phyloP scores from a whole-genome alignment of 345 rosid species.

The Populus ilicifolia region DNA sequence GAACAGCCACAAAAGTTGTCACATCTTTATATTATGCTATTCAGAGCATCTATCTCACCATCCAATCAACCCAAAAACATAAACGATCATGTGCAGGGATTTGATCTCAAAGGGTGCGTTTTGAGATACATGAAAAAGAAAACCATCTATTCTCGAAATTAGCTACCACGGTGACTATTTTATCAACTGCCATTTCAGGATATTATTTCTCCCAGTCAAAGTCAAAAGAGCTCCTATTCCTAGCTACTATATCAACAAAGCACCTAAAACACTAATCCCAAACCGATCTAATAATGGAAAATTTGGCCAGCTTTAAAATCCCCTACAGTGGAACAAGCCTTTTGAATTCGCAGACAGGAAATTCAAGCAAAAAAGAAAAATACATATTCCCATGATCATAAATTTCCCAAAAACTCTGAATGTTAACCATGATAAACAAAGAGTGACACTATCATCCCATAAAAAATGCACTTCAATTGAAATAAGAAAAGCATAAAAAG shows the following conservation, averaged over 20 bases:
- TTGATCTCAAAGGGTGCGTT: not conserved
- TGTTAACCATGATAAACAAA: not conserved
- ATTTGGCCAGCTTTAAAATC: not conserved
- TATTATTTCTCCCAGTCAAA: not conserved
- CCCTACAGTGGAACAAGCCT: not conserved
- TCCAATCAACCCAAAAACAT: not conserved
- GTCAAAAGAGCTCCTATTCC: not conserved
- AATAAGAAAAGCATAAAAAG: not conserved
- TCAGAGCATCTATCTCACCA: not conserved
- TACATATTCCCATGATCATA: not conserved
- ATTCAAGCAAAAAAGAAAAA: not conserved
- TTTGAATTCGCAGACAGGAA: not conserved
- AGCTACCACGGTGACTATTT: not conserved
- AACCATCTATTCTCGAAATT: not conserved
- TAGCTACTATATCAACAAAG: not conserved
- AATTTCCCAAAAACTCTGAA: not conserved
- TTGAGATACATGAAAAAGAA: not conserved
- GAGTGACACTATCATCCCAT: not conserved
- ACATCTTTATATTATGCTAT: not conserved
- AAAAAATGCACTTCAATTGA: not conserved
- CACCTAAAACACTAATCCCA: not conserved
- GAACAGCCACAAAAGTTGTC: not conserved
- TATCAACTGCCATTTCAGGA: not conserved
- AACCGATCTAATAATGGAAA: not conserved
- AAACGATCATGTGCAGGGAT: not conserved